Percentiles rank a stretch among this genome's conserved stretches.
phyloP scores from a whole-genome alignment of 441 rosid species.

The Breynia disticha region DNA sequence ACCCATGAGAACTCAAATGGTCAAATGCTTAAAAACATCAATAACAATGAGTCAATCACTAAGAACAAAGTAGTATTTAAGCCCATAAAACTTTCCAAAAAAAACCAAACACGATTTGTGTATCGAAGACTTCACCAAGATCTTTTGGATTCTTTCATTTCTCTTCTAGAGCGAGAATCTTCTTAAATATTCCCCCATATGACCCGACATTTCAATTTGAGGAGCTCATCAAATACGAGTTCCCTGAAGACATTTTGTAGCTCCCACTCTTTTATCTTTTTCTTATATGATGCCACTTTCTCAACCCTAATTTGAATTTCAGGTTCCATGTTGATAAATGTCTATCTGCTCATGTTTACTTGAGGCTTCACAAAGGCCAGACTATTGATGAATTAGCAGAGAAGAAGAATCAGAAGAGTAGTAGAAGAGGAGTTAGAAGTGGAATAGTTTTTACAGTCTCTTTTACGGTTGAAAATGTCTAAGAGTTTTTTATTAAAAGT shows the following conservation, averaged over 20 bases:
- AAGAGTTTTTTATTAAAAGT: too few relatives aligned
- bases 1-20: background rate
- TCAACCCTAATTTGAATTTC: background rate
- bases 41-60: too few relatives aligned
- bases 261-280: background rate
- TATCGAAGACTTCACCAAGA: conserved; percentile 76
- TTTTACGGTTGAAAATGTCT: too few relatives aligned
- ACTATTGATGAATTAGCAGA: conserved; percentile 66
- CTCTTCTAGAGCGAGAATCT: conserved; percentile 56
- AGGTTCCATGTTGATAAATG: conserved; percentile 97
- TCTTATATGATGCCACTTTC: background rate
- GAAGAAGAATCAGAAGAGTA: conserved; percentile 83
- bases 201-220: too few relatives aligned
- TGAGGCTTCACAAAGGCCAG: conserved; percentile 80
- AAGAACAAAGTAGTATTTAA: background rate
- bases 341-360: conserved; percentile 94
- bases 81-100: background rate
- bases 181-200: conserved; percentile 86
- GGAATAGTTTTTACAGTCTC: too few relatives aligned
- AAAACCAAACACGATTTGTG: background rate
- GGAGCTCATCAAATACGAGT: conserved; percentile 94
- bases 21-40: too few relatives aligned
- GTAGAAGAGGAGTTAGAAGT: too few relatives aligned
- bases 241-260: conserved; percentile 88
- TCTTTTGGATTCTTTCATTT: conserved; percentile 85